Evolutionary conservation across 306 rosid species (phyloP).

Genomic region (Prunus padus): DNA sequence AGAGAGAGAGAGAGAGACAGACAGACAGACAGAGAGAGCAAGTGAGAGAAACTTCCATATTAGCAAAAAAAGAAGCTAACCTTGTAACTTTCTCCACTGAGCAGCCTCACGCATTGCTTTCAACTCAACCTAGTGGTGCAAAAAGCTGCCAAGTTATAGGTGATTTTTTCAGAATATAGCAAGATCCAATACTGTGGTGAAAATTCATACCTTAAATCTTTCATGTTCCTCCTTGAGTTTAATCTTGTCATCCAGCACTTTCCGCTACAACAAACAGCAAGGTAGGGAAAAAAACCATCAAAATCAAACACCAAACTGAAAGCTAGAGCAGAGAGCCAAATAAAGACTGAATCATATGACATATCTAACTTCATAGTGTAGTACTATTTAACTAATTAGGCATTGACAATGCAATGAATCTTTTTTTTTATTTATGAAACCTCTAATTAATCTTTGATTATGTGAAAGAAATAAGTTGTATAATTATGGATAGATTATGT

Average conservation of each 20-base stretch:
- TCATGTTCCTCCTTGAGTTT: slow-evolving; percentile 83
- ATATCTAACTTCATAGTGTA: not conserved
- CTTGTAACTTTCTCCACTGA: slow-evolving; percentile 89
- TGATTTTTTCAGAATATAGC: not conserved
- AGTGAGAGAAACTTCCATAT: slow-evolving; percentile 18
- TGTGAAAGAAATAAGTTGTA: not conserved
- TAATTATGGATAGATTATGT: not conserved
- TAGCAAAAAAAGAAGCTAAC: slow-evolving; percentile 35
- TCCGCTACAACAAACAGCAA: slow-evolving; percentile 53
- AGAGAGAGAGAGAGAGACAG: not conserved
- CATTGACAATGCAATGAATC: not conserved
- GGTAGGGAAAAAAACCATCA: not conserved
- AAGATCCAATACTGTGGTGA: slow-evolving; percentile 15
- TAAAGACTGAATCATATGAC: not conserved
- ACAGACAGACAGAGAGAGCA: not conserved
- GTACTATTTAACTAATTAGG: slow-evolving; percentile 21
- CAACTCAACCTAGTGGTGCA: slow-evolving; percentile 61
- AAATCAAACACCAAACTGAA: not conserved
- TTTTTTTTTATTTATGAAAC: too few species aligned
- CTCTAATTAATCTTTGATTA: not conserved
- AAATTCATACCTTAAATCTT: slow-evolving; percentile 52
- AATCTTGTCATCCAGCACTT: slow-evolving; percentile 82
- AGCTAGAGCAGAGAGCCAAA: not conserved
- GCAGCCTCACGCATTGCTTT: slow-evolving; percentile 87
- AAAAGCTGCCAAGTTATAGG: slow-evolving; percentile 11